These are phyloP conservation scores for Colletotrichum sp. DNA, from an alignment of 2,329 filamentous ascomycete genomes.

Conservation along the genomic window DNA sequence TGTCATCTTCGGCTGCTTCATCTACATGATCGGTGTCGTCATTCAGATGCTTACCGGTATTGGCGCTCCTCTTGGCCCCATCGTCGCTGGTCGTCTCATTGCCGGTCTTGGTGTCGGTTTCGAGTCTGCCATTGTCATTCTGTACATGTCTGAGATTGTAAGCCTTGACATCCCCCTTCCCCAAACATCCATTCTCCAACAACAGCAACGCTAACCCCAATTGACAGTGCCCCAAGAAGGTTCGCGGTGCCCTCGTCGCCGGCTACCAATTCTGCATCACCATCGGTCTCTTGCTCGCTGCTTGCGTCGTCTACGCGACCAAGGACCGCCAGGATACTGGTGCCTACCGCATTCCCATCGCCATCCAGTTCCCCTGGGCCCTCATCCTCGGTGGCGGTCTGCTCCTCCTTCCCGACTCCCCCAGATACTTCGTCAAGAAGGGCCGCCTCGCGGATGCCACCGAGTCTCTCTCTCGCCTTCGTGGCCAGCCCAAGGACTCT, in stretches of 20 bases:
- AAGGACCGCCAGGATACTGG: constrained; percentile 65
- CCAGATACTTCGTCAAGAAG: constrained; percentile 84
- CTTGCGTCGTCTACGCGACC: constrained; percentile 76
- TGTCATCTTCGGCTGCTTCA: constrained; percentile 71
- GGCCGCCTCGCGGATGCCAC: constrained; percentile 71
- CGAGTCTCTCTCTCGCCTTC: constrained; percentile 67
- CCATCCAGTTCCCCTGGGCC: constrained; percentile 81
- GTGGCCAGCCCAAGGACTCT: constrained; percentile 75
- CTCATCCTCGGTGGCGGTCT: constrained; percentile 76
- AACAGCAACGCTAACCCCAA: neutral
- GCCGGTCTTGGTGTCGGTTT: constrained; percentile 82
- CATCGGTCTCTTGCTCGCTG: constrained; percentile 76
- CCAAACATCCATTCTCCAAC: neutral
- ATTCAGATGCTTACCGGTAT: constrained; percentile 65
- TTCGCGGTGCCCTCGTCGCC: constrained; percentile 78
- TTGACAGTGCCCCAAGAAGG: constrained; percentile 64
- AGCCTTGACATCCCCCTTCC: constrained; percentile 25
- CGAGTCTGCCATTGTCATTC: constrained; percentile 79
- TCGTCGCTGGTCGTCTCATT: constrained; percentile 76
- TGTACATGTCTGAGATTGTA: constrained; percentile 87
- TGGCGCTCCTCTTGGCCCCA: constrained; percentile 58
- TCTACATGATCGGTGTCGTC: constrained; percentile 73
- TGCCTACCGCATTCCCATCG: constrained; percentile 82
- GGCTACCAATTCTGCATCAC: constrained; percentile 87
- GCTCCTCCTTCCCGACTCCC: constrained; percentile 81